Evolutionary conservation across 495 filamentous ascomycete genomes (phyloP), one percentile per base, ranked within the genome.

Genomic region (Penicillium turbatum): DNA sequence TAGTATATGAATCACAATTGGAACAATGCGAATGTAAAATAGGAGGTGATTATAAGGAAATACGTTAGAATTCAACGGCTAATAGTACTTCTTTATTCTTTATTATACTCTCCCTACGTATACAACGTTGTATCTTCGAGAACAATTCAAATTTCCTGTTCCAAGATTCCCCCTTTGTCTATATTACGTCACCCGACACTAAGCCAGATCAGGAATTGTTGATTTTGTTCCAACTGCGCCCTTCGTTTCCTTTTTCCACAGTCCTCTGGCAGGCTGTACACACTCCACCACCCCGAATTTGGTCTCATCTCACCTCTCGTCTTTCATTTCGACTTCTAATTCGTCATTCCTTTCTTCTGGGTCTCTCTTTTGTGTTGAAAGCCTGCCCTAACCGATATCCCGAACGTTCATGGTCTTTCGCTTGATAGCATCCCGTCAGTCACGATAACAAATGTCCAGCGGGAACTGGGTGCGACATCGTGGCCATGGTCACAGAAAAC

Each of bases 401-500:
- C 55, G 38, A 30, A 51, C 38, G 16, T 24, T 43, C 35, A 16
- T 30, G 41, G 41, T 44, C 26, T n/a, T 24, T 27, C 41, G 27
- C 26, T 43, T 10, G 40, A 44, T 44, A 44, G 15, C 27, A n/a
- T 29, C 15, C 51, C 21, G 46, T 55, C 36, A 46, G 38, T 40
- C 45, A 50, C 32, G 56, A 60, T 62, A 66, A 73, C 70, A 66
- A 77, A 77, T 77, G 74, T 75, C 69, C 70, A 73, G 63, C 71
- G 63, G 59, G 71, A 64, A 63, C 69, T 73, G 67, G 63, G 62
- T 69, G 53, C 62, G 60, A 62, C 47, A 48, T 66, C 64, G 74
- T 76, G 74, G 72, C 74, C 71, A 77, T 77, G 74, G 74, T 74
- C 74, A 77, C 72, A 69, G 70, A 66, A 69, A 69, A 71, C 73